Evolutionary conservation across 1,139 yeast genomes (phyloP), one percentile per base, ranked within the genome.

Genomic region (Nakaseomyces glabratus): DNA sequence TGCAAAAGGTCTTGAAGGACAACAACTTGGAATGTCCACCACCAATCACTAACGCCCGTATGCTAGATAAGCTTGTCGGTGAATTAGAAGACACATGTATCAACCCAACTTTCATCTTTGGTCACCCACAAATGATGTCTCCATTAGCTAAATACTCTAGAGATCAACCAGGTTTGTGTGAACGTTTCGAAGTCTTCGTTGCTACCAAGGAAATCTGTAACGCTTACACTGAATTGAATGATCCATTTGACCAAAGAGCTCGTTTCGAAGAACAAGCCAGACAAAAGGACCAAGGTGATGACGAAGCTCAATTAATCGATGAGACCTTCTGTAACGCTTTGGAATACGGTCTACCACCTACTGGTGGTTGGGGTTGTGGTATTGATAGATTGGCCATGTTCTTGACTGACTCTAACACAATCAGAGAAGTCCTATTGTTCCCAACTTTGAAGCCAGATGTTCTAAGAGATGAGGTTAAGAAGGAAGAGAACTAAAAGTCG

Each of bases 301-400:
- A 90, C 57, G 98, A 90, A 68, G 98, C 96, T 40, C 98, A 90
- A 69, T 62, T 86, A 65, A 73, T 90, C 47, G 98, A 90, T 61
- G 98, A 90, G 67, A 80, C 85, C 44, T 90, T 90, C 86, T 82
- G 94, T 69, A 84, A 88, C 56, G 96, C 98, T 46, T 75, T 90
- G 58, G 98, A 90, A 68, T 90, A 85, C 64, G 98, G 98, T 63
- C 73, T 90, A 57, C 98, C 98, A 43, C 98, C 98, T 55, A 90
- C 98, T 54, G 98, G 93, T 62, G 98, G 98, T 52, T 90, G 97
- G 97, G 98, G 98, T 55, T 82, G 95, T 68, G 98, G 98, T 74
- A 86, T 90, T 52, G 98, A 90, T 66, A 84, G 98, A 71, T 63
- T 90, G 57, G 90, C 95, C 59, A 90, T 90, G 98, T 88, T 90